Evolutionary conservation across 805 yeast species (phyloP).

Genomic region (Candida gorgasii): DNA sequence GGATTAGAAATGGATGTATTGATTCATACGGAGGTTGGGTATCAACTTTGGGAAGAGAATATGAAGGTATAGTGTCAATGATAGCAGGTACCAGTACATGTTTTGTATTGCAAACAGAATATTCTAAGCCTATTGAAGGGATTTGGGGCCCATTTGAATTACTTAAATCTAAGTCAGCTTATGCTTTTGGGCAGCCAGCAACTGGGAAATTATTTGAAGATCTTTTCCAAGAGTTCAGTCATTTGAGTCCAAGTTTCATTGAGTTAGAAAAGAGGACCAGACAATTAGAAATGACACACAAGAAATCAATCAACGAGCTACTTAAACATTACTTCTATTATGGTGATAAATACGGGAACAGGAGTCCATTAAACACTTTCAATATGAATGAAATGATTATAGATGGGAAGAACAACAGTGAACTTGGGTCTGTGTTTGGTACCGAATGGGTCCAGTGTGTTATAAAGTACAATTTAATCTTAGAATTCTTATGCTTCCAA

Average conservation of each 20-base stretch:
- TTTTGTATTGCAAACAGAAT: conserved; percentile 30
- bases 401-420: conserved; percentile 40
- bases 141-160: conserved; percentile 61
- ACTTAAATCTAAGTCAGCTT: conserved; percentile 22
- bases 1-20: conserved; percentile 50
- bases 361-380: conserved; percentile 56
- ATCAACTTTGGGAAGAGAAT: conserved; percentile 21
- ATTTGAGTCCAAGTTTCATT: conserved; percentile 12
- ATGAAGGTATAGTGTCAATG: conserved; percentile 35
- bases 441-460: conserved; percentile 32
- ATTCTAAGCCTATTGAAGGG: conserved; percentile 31
- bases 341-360: conserved; percentile 60
- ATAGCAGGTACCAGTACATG: conserved; percentile 69
- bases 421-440: conserved; percentile 24
- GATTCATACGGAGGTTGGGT: conserved; percentile 63
- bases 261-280: conserved; percentile 23
- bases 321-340: conserved; percentile 44
- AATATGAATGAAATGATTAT: conserved; percentile 49
- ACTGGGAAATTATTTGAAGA: conserved; percentile 56
- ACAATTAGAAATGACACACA: conserved; percentile 19
- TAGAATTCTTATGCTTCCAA: conserved; percentile 57
- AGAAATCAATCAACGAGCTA: conserved; percentile 20
- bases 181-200: conserved; percentile 60
- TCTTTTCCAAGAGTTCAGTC: conserved; percentile 35
- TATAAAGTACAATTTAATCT: conserved; percentile 43